phyloP scores from a whole-genome alignment of 2,329 filamentous ascomycete genomes.

The Mariannaea elegans region DNA sequence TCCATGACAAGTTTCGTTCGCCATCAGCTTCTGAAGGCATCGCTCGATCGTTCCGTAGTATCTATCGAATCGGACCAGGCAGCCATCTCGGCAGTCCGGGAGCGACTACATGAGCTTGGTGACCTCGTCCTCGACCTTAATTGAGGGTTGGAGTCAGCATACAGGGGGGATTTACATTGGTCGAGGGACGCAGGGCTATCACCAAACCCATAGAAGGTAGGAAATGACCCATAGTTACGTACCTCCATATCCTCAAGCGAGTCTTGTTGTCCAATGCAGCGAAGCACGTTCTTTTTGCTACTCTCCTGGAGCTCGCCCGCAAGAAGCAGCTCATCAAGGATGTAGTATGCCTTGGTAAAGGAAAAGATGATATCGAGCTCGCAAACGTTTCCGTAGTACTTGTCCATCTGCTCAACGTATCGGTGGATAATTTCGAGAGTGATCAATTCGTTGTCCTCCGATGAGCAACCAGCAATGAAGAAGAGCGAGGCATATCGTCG shows the following conservation, averaged over 20 bases:
- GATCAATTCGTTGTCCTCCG: conserved; percentile 98
- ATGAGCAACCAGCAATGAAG: conserved; percentile 97
- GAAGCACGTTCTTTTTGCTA: conserved; percentile 98
- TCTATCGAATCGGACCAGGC: conserved; percentile 26
- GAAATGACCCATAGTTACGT: conserved; percentile 54
- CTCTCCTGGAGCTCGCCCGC: conserved; percentile 98
- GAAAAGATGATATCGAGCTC: conserved; percentile 99
- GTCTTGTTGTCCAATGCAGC: conserved; percentile 97
- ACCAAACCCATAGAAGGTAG: conserved; percentile 28
- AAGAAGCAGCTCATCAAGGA: conserved; percentile 93
- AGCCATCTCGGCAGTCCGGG: conserved; percentile 27
- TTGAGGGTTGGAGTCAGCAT: conserved; percentile 43
- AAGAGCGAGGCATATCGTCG: conserved; percentile 98
- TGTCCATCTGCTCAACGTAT: conserved; percentile 99
- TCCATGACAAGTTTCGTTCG: conserved; percentile 17
- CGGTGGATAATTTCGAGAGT: conserved; percentile 98
- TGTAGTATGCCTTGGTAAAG: conserved; percentile 99
- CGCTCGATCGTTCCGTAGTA: conserved; percentile 27
- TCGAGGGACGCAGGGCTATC: conserved; percentile 28
- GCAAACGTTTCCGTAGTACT: conserved; percentile 99
- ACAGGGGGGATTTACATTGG: conserved; percentile 25
- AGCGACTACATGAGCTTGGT: conserved; percentile 83
- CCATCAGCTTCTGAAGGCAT: conserved; percentile 17
- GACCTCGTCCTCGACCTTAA: conserved; percentile 87
- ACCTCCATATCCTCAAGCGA: conserved; percentile 99